Evolutionary conservation across 1,284 basidiomycete species (phyloP), one percentile per base, ranked within the genome.

Genomic region (Inonotus hispidus): DNA sequence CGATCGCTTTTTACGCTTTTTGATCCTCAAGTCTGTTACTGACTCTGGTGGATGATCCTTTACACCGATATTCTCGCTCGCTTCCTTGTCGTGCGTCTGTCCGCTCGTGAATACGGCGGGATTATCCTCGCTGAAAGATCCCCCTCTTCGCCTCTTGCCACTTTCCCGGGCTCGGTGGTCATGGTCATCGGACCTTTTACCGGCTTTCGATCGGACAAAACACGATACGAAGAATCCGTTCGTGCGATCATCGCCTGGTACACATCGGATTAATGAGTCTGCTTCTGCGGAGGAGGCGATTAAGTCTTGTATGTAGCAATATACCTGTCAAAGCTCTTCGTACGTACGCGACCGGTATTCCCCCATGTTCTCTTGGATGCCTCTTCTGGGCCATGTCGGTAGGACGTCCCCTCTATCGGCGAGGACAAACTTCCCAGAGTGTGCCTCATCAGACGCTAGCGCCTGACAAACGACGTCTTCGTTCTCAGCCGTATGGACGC

Each of bases 191-290:
- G 55, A 11, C 25, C 46, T 25, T 11, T 10, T 39, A 7, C 25
- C 39, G 41, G 21, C 10, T 29, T 55, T 39, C 41, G 14, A 25
- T n/a, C 53, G 53, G 29, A 92, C 75, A 69, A 96, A 93, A 71
- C 93, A 92, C 27, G 92, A 85, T 21, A 98, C 93, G 67, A 97
- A 97, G 77, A 97, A 98, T 0, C 95, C 95, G 70, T 97, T 97
- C 16, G 94, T 97, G 45, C 82, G 83, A 69, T 97, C 93, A 63
- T 90, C 90, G 39, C 84, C 87, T 0, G 94, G 92, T 25, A 82
- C 80, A 73, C 93, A 97, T n/a, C 95, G 83, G 41, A 97, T 75
- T 21, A 96, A 74, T 1, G 85, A 83, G 6, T 81, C 76, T 1
- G 92, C 87, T 64, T 87, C 73, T 87, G 66, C 38, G 58, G 25